Percentiles rank a stretch among this genome's conserved stretches.
Conservation (phyloP, 1,284 basidiomycete genomes). For the Laetiporus sulphureus region DNA sequence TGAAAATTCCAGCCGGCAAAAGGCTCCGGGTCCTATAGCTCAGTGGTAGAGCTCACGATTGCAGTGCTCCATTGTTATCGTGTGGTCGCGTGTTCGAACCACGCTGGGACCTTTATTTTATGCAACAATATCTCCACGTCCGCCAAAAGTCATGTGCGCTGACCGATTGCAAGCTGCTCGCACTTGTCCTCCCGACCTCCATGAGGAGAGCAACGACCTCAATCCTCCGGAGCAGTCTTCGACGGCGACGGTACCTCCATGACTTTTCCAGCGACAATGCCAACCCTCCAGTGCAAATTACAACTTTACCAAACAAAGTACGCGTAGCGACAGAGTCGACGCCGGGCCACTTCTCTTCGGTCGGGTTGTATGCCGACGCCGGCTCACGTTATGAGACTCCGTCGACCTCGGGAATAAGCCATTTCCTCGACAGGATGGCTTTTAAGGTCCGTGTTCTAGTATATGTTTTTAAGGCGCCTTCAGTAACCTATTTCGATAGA, state of each 20-base stretch:
- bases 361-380: conserved; percentile 92
- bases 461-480: conserved; percentile 2
- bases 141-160: not conserved
- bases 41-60: conserved; percentile 31
- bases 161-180: not conserved
- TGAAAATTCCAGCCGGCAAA: no score
- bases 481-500: conserved; percentile 31
- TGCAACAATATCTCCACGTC: no score
- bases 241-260: conserved; percentile 7
- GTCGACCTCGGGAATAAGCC: conserved; percentile 76
- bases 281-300: conserved; percentile 47
- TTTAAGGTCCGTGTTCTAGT: conserved; percentile 70
- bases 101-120: conserved; percentile 23
- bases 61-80: conserved; percentile 19
- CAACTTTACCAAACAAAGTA: conserved; percentile 88
- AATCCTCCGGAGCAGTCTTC: conserved; percentile 1
- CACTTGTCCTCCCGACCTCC: conserved; percentile 1
- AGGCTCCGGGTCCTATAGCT: conserved; percentile 23
- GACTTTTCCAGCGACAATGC: conserved; percentile 7
- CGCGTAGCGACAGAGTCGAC: conserved; percentile 88
- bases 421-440: conserved; percentile 92
- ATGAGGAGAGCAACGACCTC: conserved; percentile 9
- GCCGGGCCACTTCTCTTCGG: conserved; percentile 91
- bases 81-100: conserved; percentile 25
- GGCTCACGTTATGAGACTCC: conserved; percentile 89